Evolutionary conservation across 2,329 filamentous ascomycete genomes (phyloP), one percentile per base, ranked within the genome.

Genomic region (Dactylellina sp.): DNA sequence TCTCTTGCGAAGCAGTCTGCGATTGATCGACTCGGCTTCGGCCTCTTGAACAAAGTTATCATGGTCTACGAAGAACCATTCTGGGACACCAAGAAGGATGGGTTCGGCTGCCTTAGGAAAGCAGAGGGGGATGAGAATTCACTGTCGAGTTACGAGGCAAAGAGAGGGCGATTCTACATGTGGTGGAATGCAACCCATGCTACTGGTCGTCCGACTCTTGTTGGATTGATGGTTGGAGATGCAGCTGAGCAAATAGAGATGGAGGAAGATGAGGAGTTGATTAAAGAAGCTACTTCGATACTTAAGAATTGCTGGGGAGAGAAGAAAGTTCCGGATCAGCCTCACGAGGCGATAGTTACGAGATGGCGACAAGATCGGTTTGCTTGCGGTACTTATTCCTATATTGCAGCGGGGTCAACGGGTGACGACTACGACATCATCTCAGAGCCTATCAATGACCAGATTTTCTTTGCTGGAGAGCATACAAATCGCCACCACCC

Each of bases 111-210:
- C 42, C 84, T 99, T 44, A 89, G 93, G 66, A 89, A 92, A 76
- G 89, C 93, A 42, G 65, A 76, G 28, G 77, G 77, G 3, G 76
- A 78, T 57, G 64, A 71, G 37, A 39, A n/a, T 35, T 53, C 64
- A 18, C 75, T 78, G 28, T 74, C 76, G 35, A 78, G 72, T 37
- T 79, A 79, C 50, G 77, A 77, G 35, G 57, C 56, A 9, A 76
- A 76, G 40, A 64, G 77, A 42, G 77, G 77, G 56, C 89, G 93
- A 22, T 97, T 97, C 82, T 99, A 98, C 79, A 88, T 99, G 78
- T 98, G 97, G 87, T 98, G 97, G 87, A 98, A 99, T 78, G 92
- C 93, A 62, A 90, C 93, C 72, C 91, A 92, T 77, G 96, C 92
- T 1, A 93, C 91, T 49, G 96, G 96, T 0, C 84, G 96, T 37